Conservation (phyloP, 2,329 filamentous ascomycete genomes). For the Delphinella strobiligena region DNA sequence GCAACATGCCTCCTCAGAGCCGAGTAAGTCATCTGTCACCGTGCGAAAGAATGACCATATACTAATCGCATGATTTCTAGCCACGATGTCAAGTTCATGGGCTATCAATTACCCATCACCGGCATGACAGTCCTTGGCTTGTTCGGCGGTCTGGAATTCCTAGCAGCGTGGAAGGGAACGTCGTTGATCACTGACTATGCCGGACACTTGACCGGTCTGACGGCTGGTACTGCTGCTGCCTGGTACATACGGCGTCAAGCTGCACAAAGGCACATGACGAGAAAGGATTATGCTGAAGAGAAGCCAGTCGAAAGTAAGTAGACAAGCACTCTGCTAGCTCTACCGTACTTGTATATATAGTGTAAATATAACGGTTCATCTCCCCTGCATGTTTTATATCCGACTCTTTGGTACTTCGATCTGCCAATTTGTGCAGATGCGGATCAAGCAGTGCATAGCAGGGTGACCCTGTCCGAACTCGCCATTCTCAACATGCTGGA, state of each 20-base stretch:
- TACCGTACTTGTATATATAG: not conserved
- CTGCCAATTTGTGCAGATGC: no score
- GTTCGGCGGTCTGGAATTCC: conserved; percentile 15
- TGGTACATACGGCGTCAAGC: conserved; percentile 8
- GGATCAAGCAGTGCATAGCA: no score
- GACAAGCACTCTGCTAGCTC: not conserved
- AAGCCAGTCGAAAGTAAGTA: not conserved
- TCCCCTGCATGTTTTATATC: not conserved
- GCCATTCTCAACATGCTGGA: no score
- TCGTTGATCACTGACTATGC: conserved; percentile 21
- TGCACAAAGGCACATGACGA: conserved; percentile 5
- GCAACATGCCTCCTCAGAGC: conserved; percentile 39
- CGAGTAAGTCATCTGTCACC: conserved; percentile 4
- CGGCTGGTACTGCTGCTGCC: conserved; percentile 13
- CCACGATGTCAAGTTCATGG: conserved; percentile 15
- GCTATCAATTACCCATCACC: conserved; percentile 20
- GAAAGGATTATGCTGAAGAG: not conserved
- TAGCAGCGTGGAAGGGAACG: conserved; percentile 13
- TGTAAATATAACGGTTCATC: not conserved
- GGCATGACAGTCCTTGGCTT: conserved; percentile 28
- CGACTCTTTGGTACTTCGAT: not conserved
- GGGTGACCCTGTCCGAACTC: no score
- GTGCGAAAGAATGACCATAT: not conserved
- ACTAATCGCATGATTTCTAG: conserved; percentile 3
- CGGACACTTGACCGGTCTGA: conserved; percentile 23